Base-by-base conservation (phyloP, 73 alveolate species). In the Symbiodinium natans region DNA sequence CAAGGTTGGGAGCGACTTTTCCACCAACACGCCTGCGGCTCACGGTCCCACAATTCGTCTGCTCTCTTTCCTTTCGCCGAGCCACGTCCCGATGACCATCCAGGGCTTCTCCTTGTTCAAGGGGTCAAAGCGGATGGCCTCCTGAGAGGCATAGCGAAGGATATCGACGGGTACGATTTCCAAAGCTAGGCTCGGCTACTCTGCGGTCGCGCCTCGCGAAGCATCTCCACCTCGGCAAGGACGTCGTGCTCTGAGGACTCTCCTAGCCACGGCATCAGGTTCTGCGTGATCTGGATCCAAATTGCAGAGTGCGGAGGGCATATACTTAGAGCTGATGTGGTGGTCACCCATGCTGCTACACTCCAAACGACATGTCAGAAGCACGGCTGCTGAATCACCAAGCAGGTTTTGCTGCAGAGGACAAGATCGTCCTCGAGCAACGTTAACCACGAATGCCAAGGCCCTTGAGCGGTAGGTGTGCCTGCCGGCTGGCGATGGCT, bases 221-320 rank as follows among this genome's bases (percentile, higher is more conserved):
- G 97, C 97, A 90, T 90, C 87, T 90, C 97, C 77, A 90, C 97
- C 88, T 90, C 97, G 29, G 75, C 87, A 36, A 90, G 87, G 38
- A 90, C 97, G 88, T 90, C 41, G 36, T 63, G 77, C 77, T 63
- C 77, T 34, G 77, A 63, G 34, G 77, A 63, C 31, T 63, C 77
- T 63, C 77, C 77, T 63, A 6, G 59, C 59, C 13, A n/a, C n/a
- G n/a, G 6, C 59, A 46, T 46, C 59, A 13, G 13, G 59, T n/a
- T n/a, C n/a, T n/a, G n/a, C n/a, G n/a, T n/a, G n/a, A n/a, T n/a
- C n/a, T n/a, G n/a, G n/a, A n/a, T n/a, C n/a, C n/a, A n/a, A n/a
- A n/a, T n/a, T n/a, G n/a, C n/a, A n/a, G n/a, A n/a, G n/a, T n/a
- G n/a, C n/a, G n/a, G n/a, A n/a, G n/a, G n/a, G n/a, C n/a, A n/a